These are phyloP conservation scores for Karstenula rhodostoma DNA, from an alignment of 2,329 filamentous ascomycete genomes.

Conservation along the genomic window DNA sequence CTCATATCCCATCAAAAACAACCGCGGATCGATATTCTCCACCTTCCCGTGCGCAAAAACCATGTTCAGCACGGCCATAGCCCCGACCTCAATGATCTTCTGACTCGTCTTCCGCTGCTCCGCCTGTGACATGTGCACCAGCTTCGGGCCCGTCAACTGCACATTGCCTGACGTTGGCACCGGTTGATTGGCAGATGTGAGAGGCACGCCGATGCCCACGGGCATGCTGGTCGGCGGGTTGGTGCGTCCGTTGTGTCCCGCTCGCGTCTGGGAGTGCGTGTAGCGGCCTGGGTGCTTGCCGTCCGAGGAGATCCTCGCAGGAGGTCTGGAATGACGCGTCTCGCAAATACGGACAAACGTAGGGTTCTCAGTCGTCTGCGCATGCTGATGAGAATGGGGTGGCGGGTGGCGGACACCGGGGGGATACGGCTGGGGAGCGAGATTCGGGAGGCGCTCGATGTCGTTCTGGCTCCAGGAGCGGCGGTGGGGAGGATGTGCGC, in stretches of 20 bases:
- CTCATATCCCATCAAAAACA: slow-evolving; percentile 5
- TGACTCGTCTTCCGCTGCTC: slow-evolving; percentile 29
- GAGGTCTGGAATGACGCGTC: slow-evolving; percentile 17
- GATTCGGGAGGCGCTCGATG: slow-evolving; percentile 22
- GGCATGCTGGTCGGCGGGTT: slow-evolving; percentile 10
- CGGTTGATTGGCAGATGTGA: slow-evolving; percentile 3
- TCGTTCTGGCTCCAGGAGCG: slow-evolving; percentile 40
- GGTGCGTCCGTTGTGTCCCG: not conserved
- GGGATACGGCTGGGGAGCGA: slow-evolving; percentile 2
- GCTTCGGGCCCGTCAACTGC: slow-evolving; percentile 16
- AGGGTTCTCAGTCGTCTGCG: slow-evolving; percentile 21
- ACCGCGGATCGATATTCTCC: slow-evolving; percentile 11
- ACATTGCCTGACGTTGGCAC: slow-evolving; percentile 4
- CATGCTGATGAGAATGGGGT: not conserved
- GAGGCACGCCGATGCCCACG: slow-evolving; percentile 24
- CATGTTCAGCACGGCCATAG: slow-evolving; percentile 31
- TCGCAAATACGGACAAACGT: slow-evolving; percentile 34
- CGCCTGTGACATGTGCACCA: slow-evolving; percentile 29
- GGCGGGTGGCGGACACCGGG: not conserved
- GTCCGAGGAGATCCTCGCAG: not conserved
- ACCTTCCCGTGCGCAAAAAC: not conserved
- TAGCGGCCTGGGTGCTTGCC: not conserved
- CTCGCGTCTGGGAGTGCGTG: not conserved
- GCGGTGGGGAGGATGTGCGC: slow-evolving; percentile 27
- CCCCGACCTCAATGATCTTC: slow-evolving; percentile 42